Evolutionary conservation across 129 eudicot species (phyloP).

Genomic region (Deinandra increscens): DNA sequence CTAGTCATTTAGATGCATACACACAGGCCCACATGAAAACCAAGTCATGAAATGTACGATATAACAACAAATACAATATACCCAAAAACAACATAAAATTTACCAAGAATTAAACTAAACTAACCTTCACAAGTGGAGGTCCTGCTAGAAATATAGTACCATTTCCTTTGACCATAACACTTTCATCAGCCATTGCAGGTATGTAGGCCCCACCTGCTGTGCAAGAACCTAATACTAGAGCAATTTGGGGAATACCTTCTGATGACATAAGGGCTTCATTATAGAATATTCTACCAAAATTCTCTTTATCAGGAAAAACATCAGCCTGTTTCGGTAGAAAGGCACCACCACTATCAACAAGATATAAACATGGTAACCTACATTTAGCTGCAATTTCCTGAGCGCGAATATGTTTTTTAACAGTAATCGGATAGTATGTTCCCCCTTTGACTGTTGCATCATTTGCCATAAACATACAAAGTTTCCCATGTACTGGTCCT

Average conservation of each 20-base stretch:
- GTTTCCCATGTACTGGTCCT: conserved; percentile 88
- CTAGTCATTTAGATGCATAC: conserved; percentile 23
- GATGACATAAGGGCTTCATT: conserved; percentile 93
- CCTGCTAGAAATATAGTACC: conserved; percentile 98
- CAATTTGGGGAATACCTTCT: conserved; percentile 94
- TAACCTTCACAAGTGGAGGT: conserved; percentile 98
- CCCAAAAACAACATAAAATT: background rate
- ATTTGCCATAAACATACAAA: conserved; percentile 93
- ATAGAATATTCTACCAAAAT: conserved; percentile 91
- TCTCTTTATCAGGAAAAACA: conserved; percentile 91
- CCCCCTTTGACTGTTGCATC: conserved; percentile 99
- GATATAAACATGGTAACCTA: conserved; percentile 86
- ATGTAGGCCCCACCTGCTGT: conserved; percentile 99
- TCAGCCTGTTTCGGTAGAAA: conserved; percentile 97
- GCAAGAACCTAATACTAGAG: conserved; percentile 92
- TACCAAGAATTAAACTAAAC: conserved; percentile 11
- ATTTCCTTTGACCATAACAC: conserved; percentile 99
- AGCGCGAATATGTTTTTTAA: conserved; percentile 91
- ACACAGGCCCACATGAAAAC: conserved; percentile 19
- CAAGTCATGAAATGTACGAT: conserved; percentile 1
- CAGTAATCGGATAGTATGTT: conserved; percentile 83
- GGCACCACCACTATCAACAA: conserved; percentile 98
- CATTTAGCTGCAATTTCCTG: conserved; percentile 96
- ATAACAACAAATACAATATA: conserved; percentile 2
- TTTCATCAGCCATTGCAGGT: conserved; percentile 99